Base-by-base conservation (phyloP, 345 rosid genomes). In the Linum lewisii region DNA sequence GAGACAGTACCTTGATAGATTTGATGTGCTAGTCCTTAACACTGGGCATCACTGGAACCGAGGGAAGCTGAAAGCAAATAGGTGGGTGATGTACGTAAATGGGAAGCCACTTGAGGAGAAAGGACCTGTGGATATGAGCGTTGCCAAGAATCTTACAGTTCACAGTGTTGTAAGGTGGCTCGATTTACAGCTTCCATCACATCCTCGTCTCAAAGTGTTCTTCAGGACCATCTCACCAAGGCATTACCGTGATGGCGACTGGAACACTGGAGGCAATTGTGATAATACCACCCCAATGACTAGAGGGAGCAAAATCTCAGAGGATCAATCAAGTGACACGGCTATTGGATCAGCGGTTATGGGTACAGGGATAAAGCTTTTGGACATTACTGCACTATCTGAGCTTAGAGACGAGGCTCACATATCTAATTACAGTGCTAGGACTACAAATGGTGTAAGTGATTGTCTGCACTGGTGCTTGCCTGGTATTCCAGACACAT, bases 21-120 rank as follows among this genome's bases (percentile, higher is more conserved):
- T 79, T 19, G 73, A 79, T 59, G 76, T 79, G 19, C 56, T 82
- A 38, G 78, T 82, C 32, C 78, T 82, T 3, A 82, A 82, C 61
- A 77, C 84, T 4, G 82, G 77, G 38, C 84, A 79, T 67, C 87
- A 82, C 52, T 82, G 87, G 87, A 77, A 78, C 66, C 67, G 75
- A 52, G 74, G 73, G 59, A 77, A 77, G 74, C 23, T 82, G 23
- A 68, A 57, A 1, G 70, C 53, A 14, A 76, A 82, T 64, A 73
- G 63, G 10, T 80, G 81, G 79, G 73, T 82, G 38, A 79, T 82
- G 81, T 62, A 82, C 58, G 65, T 74, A n/a, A 72, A 75, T 1
- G 87, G 82, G 37, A 59, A 53, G 66, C 81, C 72, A 1, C 29
- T 71, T 14, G 36, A 61, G 21, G 71, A 82, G 24, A 63, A 34